A percentile compares a stretch with the other conserved stretches of the same genome.
These are phyloP conservation scores for Backusella macrospora DNA, from an alignment of 192 early-diverging fungal species.

Conservation along the genomic window DNA sequence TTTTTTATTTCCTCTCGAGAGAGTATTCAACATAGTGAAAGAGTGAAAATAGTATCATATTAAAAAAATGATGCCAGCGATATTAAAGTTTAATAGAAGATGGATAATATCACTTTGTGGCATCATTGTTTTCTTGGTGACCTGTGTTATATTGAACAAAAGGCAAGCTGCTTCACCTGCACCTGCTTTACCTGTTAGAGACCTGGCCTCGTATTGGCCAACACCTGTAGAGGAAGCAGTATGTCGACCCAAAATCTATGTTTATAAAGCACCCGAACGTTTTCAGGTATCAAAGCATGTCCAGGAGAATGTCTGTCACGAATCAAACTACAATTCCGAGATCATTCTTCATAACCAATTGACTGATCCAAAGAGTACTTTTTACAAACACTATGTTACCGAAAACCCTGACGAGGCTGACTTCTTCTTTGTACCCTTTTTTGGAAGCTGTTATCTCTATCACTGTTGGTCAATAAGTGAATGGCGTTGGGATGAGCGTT, in stretches of 20 bases:
- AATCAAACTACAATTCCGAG: constrained; percentile 49
- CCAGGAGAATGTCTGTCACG: constrained; percentile 29
- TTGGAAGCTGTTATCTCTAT: constrained; percentile 48
- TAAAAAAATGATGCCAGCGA: not conserved
- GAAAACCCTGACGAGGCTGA: constrained; percentile 49
- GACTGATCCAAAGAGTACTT: constrained; percentile 27
- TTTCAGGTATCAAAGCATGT: constrained; percentile 39
- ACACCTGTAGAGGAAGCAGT: constrained; percentile 39
- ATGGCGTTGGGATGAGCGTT: constrained; percentile 40
- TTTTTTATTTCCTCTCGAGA: not conserved
- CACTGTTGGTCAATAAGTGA: constrained; percentile 45
- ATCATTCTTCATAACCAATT: constrained; percentile 41
- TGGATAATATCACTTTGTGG: not conserved
- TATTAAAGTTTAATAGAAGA: not conserved
- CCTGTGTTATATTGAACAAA: not conserved
- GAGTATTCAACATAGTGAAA: not conserved
- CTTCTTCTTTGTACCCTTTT: constrained; percentile 52
- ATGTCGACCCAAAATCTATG: constrained; percentile 47
- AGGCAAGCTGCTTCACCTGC: not conserved
- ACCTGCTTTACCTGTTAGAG: constrained; percentile 23
- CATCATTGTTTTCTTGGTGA: not conserved
- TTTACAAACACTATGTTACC: constrained; percentile 50
- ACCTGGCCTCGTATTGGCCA: constrained; percentile 39
- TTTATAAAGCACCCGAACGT: constrained; percentile 41
- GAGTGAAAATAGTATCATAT: too few species aligned